Conservation (phyloP, 495 filamentous ascomycete genomes). For the Penicillium cinerascens region DNA sequence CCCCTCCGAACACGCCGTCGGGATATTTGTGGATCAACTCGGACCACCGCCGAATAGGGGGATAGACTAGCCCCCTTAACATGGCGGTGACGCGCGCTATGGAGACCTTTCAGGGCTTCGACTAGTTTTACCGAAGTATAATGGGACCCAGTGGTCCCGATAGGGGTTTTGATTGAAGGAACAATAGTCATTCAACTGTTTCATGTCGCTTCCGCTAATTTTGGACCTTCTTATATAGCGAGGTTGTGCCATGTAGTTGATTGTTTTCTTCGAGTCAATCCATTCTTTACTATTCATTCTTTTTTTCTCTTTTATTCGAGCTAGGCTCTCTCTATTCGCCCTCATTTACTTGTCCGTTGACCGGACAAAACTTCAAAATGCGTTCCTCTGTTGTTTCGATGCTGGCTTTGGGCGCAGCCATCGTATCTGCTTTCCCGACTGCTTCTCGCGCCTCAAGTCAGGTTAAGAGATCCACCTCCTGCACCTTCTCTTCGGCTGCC, state of each 20-base stretch:
- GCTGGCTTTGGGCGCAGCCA: slow-evolving; percentile 20
- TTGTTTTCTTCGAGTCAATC: neutral
- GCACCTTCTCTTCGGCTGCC: slow-evolving; percentile 48
- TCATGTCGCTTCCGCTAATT: neutral
- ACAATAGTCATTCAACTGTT: neutral
- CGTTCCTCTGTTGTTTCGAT: slow-evolving; percentile 16
- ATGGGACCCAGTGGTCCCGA: neutral
- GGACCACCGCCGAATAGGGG: neutral
- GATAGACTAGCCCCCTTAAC: neutral
- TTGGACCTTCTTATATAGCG: neutral
- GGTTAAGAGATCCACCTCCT: slow-evolving; percentile 21
- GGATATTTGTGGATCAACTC: neutral
- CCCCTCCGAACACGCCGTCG: neutral
- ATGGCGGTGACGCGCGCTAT: slow-evolving; percentile 7
- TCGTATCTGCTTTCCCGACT: slow-evolving; percentile 25
- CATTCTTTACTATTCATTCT: neutral
- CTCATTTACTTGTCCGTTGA: slow-evolving; percentile 19
- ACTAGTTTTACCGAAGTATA: neutral
- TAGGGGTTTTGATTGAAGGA: slow-evolving; percentile 1
- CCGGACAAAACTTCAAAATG: slow-evolving; percentile 16
- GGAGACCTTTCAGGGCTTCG: slow-evolving; percentile 1
- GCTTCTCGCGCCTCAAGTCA: slow-evolving; percentile 15
- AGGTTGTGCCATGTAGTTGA: neutral
- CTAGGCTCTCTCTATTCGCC: slow-evolving; percentile 12
- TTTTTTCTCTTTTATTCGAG: slow-evolving; percentile 1